A percentile compares a stretch with the other conserved stretches of the same genome.
These are phyloP conservation scores for Ganoderma resinaceum DNA, from an alignment of 1,284 basidiomycete genomes.

Conservation along the genomic window DNA sequence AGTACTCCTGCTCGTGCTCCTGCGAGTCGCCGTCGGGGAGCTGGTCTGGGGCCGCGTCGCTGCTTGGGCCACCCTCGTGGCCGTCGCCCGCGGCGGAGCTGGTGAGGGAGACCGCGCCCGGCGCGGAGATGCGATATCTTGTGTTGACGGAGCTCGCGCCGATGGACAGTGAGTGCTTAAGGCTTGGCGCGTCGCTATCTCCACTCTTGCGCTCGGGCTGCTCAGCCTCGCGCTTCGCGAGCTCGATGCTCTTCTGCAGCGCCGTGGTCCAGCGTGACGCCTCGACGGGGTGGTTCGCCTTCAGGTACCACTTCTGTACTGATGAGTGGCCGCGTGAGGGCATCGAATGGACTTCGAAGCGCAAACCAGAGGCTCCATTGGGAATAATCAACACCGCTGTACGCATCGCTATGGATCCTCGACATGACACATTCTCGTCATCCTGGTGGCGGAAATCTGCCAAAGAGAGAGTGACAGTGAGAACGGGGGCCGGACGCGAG, in stretches of 20 bases:
- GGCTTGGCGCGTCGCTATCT: conserved; percentile 43
- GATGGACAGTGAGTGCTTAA: conserved; percentile 32
- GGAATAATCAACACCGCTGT: conserved; percentile 71
- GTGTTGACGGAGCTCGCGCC: conserved; percentile 18
- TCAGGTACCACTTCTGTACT: conserved; percentile 87
- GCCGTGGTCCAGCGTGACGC: conserved; percentile 88
- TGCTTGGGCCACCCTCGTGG: conserved; percentile 24
- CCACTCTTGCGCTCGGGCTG: conserved; percentile 37
- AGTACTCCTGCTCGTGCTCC: conserved; percentile 46
- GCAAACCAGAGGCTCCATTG: conserved; percentile 63
- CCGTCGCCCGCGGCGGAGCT: conserved; percentile 27
- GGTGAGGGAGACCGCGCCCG: conserved; percentile 16
- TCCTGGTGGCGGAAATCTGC: conserved; percentile 92
- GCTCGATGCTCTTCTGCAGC: conserved; percentile 78
- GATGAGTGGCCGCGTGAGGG: conserved; percentile 55
- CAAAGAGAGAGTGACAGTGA: not conserved
- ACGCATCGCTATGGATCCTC: conserved; percentile 91
- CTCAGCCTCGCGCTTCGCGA: conserved; percentile 47
- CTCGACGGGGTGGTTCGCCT: conserved; percentile 90
- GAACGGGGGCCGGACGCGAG: not conserved
- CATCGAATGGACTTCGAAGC: conserved; percentile 85
- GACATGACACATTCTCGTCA: conserved; percentile 87
- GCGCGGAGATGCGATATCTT: not conserved
- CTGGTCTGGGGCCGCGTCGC: conserved; percentile 9
- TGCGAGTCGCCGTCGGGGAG: conserved; percentile 42